Conservation (phyloP, 768 basidiomycete genomes). For the Serendipita sp. region DNA sequence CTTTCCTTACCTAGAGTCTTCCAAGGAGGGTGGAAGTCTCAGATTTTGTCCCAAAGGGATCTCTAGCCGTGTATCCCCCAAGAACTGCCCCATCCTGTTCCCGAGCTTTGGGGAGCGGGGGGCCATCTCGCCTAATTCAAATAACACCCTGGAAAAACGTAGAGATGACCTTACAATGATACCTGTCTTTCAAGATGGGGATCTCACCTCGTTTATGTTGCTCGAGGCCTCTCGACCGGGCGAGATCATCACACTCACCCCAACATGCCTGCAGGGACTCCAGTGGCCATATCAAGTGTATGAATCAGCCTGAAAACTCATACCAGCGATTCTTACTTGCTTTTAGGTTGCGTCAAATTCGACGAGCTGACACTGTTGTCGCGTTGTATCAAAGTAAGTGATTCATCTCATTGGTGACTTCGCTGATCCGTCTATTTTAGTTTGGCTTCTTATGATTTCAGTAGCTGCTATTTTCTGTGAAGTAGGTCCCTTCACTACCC, state of each 20-base stretch:
- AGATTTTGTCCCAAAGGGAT: not conserved
- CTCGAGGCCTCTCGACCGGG: not conserved
- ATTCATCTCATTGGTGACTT: not conserved
- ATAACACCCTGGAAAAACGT: not conserved
- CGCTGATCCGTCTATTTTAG: not conserved
- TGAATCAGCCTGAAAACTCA: not conserved
- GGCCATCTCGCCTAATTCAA: not conserved
- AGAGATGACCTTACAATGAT: not conserved
- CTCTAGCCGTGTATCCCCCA: not conserved
- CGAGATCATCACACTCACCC: not conserved
- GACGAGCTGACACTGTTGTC: not conserved
- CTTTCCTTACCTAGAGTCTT: not conserved
- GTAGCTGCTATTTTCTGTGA: not conserved
- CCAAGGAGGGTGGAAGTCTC: not conserved
- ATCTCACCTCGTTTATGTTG: not conserved
- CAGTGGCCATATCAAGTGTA: not conserved
- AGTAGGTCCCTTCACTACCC: not conserved
- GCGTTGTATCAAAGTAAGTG: not conserved
- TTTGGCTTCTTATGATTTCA: not conserved
- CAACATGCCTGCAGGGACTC: not conserved
- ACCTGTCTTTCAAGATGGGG: not conserved
- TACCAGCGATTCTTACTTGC: not conserved
- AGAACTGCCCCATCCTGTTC: not conserved
- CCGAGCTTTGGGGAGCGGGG: not conserved
- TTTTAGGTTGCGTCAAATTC: not conserved